Conservation (phyloP, 768 basidiomycete species). For the Pleurotus tuoliensis region DNA sequence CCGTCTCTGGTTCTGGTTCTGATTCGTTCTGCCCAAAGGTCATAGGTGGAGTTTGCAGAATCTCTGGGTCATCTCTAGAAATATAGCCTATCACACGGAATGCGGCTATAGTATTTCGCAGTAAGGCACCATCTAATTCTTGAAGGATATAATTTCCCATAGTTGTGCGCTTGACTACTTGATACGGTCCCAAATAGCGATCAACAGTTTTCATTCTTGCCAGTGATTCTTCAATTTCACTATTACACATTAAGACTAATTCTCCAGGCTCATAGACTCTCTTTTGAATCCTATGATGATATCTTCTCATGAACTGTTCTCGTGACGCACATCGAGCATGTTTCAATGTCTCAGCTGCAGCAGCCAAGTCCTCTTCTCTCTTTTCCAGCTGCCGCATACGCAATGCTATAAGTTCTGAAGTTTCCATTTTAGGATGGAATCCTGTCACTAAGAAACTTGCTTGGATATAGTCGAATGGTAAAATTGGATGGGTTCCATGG, state of each 20-base stretch:
- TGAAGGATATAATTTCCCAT: conserved; percentile 10
- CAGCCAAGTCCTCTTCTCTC: conserved; percentile 14
- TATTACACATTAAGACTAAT: conserved; percentile 22
- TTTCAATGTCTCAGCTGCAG: conserved; percentile 13
- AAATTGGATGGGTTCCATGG: conserved; percentile 22
- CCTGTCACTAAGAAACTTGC: conserved; percentile 25
- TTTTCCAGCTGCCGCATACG: conserved; percentile 22
- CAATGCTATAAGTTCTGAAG: conserved; percentile 18
- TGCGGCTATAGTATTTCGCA: background rate
- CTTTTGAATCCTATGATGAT: background rate
- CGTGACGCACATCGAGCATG: conserved; percentile 16
- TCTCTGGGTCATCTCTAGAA: background rate
- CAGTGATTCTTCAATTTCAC: conserved; percentile 14
- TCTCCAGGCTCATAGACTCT: conserved; percentile 1
- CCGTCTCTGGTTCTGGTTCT: too few relatives aligned
- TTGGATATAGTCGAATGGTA: conserved; percentile 29
- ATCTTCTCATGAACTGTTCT: conserved; percentile 18
- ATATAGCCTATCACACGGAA: conserved; percentile 8
- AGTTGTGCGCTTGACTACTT: conserved; percentile 15
- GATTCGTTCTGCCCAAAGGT: too few relatives aligned
- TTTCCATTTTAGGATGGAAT: conserved; percentile 8
- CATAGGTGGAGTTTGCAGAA: too few relatives aligned
- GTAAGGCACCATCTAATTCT: conserved; percentile 12
- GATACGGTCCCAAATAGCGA: conserved; percentile 22
- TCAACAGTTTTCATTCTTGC: conserved; percentile 15